Evolutionary conservation across 2,329 filamentous ascomycete genomes (phyloP).

Genomic region (Acarospora socialis): DNA sequence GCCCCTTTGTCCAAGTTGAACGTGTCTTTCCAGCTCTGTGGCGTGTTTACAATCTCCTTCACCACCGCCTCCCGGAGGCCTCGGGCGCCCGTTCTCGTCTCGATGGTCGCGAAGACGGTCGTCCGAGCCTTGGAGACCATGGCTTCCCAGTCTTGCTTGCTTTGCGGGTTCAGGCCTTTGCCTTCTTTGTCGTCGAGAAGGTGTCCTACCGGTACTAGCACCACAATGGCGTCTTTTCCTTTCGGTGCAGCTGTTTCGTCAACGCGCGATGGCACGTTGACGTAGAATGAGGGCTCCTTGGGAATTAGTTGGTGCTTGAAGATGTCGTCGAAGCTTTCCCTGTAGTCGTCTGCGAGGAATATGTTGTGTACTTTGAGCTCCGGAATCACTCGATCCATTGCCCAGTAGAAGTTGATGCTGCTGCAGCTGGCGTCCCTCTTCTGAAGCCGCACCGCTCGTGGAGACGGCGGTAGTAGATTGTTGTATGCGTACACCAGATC

Average conservation of each 20-base stretch:
- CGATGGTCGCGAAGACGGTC: conserved; percentile 47
- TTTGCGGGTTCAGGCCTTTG: conserved; percentile 16
- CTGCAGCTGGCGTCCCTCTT: conserved; percentile 50
- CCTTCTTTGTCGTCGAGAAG: conserved; percentile 29
- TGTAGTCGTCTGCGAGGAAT: conserved; percentile 60
- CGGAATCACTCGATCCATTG: conserved; percentile 43
- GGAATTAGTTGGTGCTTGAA: conserved; percentile 57
- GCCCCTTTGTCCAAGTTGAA: conserved; percentile 66
- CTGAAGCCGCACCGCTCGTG: conserved; percentile 26
- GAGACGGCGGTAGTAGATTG: conserved; percentile 46
- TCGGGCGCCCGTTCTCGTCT: no score
- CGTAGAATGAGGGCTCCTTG: conserved; percentile 56
- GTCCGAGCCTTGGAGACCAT: conserved; percentile 46
- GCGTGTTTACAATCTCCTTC: conserved; percentile 53
- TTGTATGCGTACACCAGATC: conserved; percentile 64
- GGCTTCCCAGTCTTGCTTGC: conserved; percentile 43
- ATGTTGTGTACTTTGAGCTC: conserved; percentile 60
- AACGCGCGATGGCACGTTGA: conserved; percentile 59
- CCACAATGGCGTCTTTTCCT: conserved; percentile 51
- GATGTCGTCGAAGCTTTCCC: conserved; percentile 60
- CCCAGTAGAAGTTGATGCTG: conserved; percentile 67
- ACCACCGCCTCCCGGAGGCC: conserved; percentile 35
- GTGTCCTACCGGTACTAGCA: conserved; percentile 60
- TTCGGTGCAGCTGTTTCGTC: conserved; percentile 53
- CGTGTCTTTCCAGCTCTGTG: conserved; percentile 46